Base-by-base conservation (phyloP, 441 rosid genomes). In the Pelargonium australe region DNA sequence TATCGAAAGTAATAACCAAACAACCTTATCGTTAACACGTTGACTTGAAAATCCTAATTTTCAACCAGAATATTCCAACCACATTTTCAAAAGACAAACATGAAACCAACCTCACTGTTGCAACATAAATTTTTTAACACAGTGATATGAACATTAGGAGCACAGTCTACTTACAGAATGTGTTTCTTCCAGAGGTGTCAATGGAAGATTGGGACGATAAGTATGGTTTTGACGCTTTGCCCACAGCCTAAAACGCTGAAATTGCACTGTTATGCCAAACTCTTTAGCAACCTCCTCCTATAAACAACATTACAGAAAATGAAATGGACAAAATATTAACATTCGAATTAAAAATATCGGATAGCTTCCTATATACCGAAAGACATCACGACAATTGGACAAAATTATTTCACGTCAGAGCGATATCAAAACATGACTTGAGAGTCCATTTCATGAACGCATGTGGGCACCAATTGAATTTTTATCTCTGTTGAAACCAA, bases 191-290 rank as follows among this genome's bases (percentile, higher is more conserved):
- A 64, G 77, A 47, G 70, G 61, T 7, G 76, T 71, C 71, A 84
- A 69, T 28, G 80, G 85, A 34, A 84, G 76, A 66, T 81, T 81
- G 34, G 85, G 85, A 40, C 87, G 87, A 71, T 84, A 81, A 11
- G 87, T 84, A 66, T 81, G 78, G 72, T 81, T 84, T 68, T 78
- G 82, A 20, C 85, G 84, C 84, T 84, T 80, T 66, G 82, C 85
- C 87, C 87, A 84, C 37, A 84, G 67, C 87, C 87, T 81, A 71
- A 81, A 84, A 34, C 87, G 82, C 68, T 81, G 85, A 77, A 65
- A 80, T 75, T 81, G 85, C 70, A 81, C 80, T 7, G 84, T 84
- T 68, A 84, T 75, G 17, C 82, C 77, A 65, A 81, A 81, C 68
- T 78, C 83, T 73, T 78, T 84, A 67, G 84, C 80, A 64, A 84